These are phyloP conservation scores for Magnaporthales sp. DNA, from an alignment of 2,329 filamentous ascomycete species.

Conservation along the genomic window DNA sequence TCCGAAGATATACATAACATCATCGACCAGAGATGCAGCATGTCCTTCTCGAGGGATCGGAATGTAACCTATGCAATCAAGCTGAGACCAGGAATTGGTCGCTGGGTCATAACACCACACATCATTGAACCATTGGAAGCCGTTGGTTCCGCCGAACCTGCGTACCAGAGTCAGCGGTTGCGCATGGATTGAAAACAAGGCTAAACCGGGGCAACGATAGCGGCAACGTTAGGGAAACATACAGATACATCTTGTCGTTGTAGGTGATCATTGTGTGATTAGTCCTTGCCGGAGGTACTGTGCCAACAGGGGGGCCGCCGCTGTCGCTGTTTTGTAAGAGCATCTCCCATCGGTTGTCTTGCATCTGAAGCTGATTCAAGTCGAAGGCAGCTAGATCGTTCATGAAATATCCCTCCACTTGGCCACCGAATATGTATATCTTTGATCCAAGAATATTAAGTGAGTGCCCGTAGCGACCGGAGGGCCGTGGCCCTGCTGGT, in stretches of 20 bases:
- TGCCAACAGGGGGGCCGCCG: conserved; percentile 48
- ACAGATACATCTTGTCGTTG: conserved; percentile 91
- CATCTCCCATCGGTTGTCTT: conserved; percentile 89
- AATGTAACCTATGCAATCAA: conserved; percentile 97
- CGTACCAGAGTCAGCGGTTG: conserved; percentile 1
- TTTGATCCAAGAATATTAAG: conserved; percentile 95
- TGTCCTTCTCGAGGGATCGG: conserved; percentile 90
- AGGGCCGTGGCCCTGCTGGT: conserved; percentile 75
- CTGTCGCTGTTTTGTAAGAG: conserved; percentile 69
- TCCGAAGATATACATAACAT: conserved; percentile 99
- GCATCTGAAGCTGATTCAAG: conserved; percentile 84
- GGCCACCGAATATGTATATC: conserved; percentile 94
- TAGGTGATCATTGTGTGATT: conserved; percentile 90
- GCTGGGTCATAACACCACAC: conserved; percentile 93
- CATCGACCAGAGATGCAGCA: conserved; percentile 84
- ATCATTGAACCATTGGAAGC: conserved; percentile 96
- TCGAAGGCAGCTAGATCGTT: conserved; percentile 95
- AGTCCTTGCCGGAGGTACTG: conserved; percentile 78
- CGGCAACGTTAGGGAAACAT: conserved; percentile 32
- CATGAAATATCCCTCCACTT: conserved; percentile 97
- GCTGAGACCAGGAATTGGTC: conserved; percentile 73
- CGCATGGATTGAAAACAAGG: background rate
- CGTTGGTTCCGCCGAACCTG: conserved; percentile 96
- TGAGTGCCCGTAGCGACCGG: conserved; percentile 91
- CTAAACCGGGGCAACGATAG: conserved; percentile 8